phyloP scores from a whole-genome alignment of 2,329 filamentous ascomycete species.

The Ophiostoma montium region DNA sequence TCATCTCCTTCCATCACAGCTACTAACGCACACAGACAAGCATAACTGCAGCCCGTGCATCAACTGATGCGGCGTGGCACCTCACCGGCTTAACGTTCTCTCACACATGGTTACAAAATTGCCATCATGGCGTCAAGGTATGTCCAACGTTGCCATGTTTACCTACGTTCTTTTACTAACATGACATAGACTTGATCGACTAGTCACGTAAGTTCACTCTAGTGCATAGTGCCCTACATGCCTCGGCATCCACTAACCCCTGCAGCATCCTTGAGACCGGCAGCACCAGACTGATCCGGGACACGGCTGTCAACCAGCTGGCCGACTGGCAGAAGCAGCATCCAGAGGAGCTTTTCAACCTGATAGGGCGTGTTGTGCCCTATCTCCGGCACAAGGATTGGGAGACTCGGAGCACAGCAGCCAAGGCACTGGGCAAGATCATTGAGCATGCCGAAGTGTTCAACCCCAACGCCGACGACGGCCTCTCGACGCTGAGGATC shows the following conservation, averaged over 20 bases:
- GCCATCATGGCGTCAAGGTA: conserved; percentile 44
- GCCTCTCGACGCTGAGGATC: conserved; percentile 35
- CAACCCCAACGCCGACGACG: conserved; percentile 71
- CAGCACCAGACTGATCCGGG: conserved; percentile 88
- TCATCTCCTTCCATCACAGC: no score
- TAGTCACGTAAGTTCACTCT: conserved; percentile 60
- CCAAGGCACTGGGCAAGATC: conserved; percentile 89
- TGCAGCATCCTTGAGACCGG: conserved; percentile 70
- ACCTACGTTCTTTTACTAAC: conserved; percentile 12
- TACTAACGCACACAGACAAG: not conserved
- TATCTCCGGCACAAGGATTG: conserved; percentile 91
- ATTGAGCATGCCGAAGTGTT: conserved; percentile 76
- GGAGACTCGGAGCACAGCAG: conserved; percentile 88
- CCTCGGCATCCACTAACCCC: not conserved
- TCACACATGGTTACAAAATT: conserved; percentile 20
- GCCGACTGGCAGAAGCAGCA: conserved; percentile 97
- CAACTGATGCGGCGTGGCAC: conserved; percentile 2
- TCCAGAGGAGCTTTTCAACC: conserved; percentile 91
- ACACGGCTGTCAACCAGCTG: conserved; percentile 91
- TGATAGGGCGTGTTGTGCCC: conserved; percentile 85
- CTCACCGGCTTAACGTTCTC: conserved; percentile 8
- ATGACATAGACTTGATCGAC: conserved; percentile 57
- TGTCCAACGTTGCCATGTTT: conserved; percentile 12
- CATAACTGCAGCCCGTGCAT: not conserved
- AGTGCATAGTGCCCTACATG: not conserved